Evolutionary conservation across 2,329 filamentous ascomycete genomes (phyloP), one percentile per base, ranked within the genome.

Genomic region (Akanthomyces muscarius): DNA sequence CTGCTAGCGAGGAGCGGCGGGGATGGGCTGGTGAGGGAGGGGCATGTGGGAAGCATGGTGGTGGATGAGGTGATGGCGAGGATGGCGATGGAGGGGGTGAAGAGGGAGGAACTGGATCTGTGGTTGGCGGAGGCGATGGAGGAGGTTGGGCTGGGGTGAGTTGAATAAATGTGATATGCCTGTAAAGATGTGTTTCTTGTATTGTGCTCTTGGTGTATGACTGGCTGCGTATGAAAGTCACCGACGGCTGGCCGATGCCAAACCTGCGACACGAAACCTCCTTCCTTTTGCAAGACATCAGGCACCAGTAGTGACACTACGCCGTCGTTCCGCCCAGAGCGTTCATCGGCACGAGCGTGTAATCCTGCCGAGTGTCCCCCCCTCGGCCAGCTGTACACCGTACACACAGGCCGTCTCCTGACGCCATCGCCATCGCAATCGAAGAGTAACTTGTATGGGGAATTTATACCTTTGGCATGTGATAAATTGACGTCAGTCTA

Each of bases 291-390:
- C 28, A 44, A 7, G 48, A 2, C 1, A 38, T 5, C 5, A 58
- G 42, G 55, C 45, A 38, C 55, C 28, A 50, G 23, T 47, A 38
- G 2, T 50, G 14, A 18, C 30, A 30, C 4, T 38, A 16, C 30
- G 44, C 4, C 60, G 64, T 30, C 56, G 55, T 36, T 66, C 64
- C 8, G 28, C 30, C 13, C 60, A 63, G 36, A 7, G 53, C 59
- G 11, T 62, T 55, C 62, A 66, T 67, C 13, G 63, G 48, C 1
- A 52, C 55, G 16, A 66, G 41, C 38, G 53, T 61, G 33, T 38
- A 53, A 14, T 57, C 42, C 14, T 21, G 36, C 18, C 54, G 21
- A 16, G 4, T 33, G 13, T 16, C 14, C n/a, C 33, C 28, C 6
- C 21, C 47, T 62, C 58, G 21, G 57, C 25, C 10, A 58, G 23